Evolutionary conservation across 106 monocot genomes (phyloP), one percentile per base, ranked within the genome.

Genomic region (Triglochin maritima): DNA sequence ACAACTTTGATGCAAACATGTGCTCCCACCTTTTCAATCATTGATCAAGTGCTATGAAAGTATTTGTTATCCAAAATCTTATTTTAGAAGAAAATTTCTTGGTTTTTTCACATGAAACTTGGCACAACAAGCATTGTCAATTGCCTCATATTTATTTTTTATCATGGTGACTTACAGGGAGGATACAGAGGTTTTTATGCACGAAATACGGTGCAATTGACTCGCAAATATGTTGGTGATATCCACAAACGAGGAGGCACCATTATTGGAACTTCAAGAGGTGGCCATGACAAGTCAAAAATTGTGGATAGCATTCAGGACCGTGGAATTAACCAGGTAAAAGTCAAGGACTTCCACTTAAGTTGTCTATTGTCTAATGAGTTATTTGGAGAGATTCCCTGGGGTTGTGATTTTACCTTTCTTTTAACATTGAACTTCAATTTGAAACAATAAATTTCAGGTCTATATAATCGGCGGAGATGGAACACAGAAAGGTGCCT

Each of bases 391-490:
- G 29, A 29, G 29, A 29, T 29, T 29, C 29, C 29, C 29, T 29
- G 1, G 29, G 29, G 29, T 29, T 29, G 29, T 29, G 29, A 29
- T 29, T 29, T 29, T 29, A 29, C 29, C 29, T 29, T 29, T 29
- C 52, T 8, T 52, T 52, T 52, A 7, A 52, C 11, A 52, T 8
- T 52, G 11, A 2, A 52, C 0, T 8, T 52, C 7, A 52, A 52
- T 52, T 2, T 52, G 7, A 8, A 7, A 52, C 12, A 50, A 15
- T 56, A 44, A 58, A 9, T 42, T 72, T 51, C 75, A 91, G 92
- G 93, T 93, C 17, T 93, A 86, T 64, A 93, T 93, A 65, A 79
- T 93, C 83, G 93, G 93, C 47, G 93, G 93, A 51, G 93, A 93
- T 79, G 93, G 93, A 73, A 93, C 93, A 54, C 93, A 93, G 52